A percentile compares a stretch with the other conserved stretches of the same genome.
Conservation (phyloP, 1,139 yeast species). For the Eremothecium coryli region DNA sequence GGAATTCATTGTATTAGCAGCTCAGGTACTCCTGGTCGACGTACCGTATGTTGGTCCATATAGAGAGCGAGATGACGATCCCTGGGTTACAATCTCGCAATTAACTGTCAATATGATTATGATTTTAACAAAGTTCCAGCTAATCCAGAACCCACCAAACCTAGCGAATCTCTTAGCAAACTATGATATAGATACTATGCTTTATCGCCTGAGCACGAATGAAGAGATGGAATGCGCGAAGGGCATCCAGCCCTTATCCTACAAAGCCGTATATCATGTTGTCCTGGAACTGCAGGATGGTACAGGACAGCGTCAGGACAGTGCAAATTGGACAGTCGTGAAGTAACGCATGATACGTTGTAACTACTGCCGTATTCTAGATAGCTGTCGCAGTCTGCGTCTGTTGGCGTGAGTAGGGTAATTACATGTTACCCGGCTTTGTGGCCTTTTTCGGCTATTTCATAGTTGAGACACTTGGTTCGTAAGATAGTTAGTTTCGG, state of each 20-base stretch:
- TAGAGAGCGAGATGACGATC: constrained; percentile 7
- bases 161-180: constrained; percentile 12
- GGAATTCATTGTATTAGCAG: constrained; percentile 14
- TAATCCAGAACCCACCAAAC: constrained; percentile 9
- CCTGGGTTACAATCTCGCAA: constrained; percentile 13
- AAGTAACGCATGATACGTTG: too few relatives aligned
- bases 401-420: too few relatives aligned
- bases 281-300: background rate
- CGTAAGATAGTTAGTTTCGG: background rate
- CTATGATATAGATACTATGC: constrained; percentile 21
- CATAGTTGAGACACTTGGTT: background rate
- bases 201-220: constrained; percentile 11
- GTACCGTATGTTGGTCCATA: constrained; percentile 11
- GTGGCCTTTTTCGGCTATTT: too few relatives aligned
- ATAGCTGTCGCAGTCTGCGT: too few relatives aligned
- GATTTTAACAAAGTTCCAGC: constrained; percentile 12
- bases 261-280: background rate
- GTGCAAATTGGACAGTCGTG: constrained; percentile 1
- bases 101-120: constrained; percentile 14
- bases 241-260: background rate
- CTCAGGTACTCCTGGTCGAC: constrained; percentile 12
- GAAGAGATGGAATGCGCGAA: constrained; percentile 1
- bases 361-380: too few relatives aligned
- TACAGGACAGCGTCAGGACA: background rate
- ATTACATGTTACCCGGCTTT: background rate